phyloP scores from a whole-genome alignment of 306 rosid species.

The Pyrus bretschneideri region DNA sequence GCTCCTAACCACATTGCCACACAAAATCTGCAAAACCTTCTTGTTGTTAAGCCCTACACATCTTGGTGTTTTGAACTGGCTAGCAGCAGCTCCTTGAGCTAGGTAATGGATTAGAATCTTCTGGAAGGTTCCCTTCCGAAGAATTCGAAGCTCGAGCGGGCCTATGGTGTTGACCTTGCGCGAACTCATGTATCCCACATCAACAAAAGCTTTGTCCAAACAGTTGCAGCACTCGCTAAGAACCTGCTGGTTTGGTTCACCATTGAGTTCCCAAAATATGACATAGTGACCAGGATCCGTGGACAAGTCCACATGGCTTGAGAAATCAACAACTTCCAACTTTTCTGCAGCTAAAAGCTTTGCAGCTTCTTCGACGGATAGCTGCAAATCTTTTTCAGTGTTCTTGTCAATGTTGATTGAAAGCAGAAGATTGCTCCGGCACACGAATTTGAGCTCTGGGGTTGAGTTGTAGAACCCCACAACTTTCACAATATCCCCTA shows the following conservation, averaged over 20 bases:
- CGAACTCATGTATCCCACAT: constrained; percentile 60
- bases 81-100: constrained; percentile 50
- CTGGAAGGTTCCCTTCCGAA: constrained; percentile 67
- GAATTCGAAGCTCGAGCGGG: constrained; percentile 65
- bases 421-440: constrained; percentile 63
- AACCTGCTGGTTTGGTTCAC: constrained; percentile 56
- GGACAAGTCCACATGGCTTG: constrained; percentile 58
- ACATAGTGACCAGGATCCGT: constrained; percentile 82
- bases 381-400: constrained; percentile 72
- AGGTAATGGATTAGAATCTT: constrained; percentile 62
- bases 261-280: constrained; percentile 71
- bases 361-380: constrained; percentile 62
- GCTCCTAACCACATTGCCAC: constrained; percentile 48
- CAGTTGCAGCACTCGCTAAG: constrained; percentile 70
- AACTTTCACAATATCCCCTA: constrained; percentile 84
- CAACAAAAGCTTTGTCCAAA: constrained; percentile 61
- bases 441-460: constrained; percentile 63
- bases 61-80: constrained; percentile 87
- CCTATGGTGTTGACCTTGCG: constrained; percentile 60
- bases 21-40: constrained; percentile 55
- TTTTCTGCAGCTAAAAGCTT: constrained; percentile 52
- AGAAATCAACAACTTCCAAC: constrained; percentile 68
- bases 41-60: constrained; percentile 49
- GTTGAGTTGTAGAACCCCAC: constrained; percentile 70
- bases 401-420: constrained; percentile 80